Evolutionary conservation across 164 flowering plant genomes (phyloP).

Genomic region (Magnolia officinalis): DNA sequence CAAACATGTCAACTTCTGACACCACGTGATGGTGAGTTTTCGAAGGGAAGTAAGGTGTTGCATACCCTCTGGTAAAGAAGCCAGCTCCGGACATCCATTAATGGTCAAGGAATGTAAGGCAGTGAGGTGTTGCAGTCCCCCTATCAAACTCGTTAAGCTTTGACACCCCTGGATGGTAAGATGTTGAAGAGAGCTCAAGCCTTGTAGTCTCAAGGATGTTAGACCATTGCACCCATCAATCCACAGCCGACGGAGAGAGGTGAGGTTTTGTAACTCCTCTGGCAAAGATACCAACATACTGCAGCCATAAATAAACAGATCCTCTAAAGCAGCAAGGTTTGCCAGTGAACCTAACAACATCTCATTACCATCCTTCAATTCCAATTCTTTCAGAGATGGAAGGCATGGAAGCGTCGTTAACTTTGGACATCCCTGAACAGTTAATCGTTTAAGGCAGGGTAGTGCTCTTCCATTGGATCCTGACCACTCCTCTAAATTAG

Average conservation of each 20-base stretch:
- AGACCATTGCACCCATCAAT: background rate
- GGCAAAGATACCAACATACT: slow-evolving; percentile 10
- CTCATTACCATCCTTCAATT: background rate
- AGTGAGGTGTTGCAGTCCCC: background rate
- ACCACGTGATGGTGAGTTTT: background rate
- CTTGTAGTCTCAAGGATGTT: background rate
- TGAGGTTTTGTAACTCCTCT: background rate
- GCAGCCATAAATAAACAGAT: slow-evolving; percentile 14
- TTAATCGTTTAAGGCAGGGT: slow-evolving; percentile 6
- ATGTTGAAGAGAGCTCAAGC: background rate
- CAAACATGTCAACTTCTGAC: too few relatives aligned
- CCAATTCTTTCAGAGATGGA: background rate
- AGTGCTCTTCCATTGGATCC: background rate
- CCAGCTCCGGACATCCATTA: background rate
- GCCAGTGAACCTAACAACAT: slow-evolving; percentile 1
- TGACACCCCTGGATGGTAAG: background rate
- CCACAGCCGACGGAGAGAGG: slow-evolving; percentile 4
- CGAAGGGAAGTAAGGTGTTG: background rate
- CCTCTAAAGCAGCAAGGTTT: slow-evolving; percentile 9
- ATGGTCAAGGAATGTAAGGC: background rate
- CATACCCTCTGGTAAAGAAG: background rate
- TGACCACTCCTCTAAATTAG: slow-evolving; percentile 14
- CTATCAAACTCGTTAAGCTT: background rate
- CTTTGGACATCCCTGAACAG: slow-evolving; percentile 11
- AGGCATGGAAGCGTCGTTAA: slow-evolving; percentile 7